Conservation (phyloP, 2,329 filamentous ascomycete genomes). For the Fusarium cyanostomum region DNA sequence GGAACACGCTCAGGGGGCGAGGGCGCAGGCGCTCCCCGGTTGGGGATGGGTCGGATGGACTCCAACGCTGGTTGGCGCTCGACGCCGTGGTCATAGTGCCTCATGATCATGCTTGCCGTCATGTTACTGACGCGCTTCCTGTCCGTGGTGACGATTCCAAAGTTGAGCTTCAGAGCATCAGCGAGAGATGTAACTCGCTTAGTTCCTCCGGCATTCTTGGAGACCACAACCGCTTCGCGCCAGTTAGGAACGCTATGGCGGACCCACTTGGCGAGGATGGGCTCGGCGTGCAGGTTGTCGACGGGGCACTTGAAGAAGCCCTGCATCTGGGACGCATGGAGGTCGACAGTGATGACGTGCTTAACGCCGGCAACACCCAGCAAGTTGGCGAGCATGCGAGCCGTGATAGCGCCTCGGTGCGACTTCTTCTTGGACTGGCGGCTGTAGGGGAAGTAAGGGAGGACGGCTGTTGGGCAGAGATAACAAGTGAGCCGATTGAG, state of each 20-base stretch:
- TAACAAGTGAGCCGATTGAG: slow-evolving; percentile 29
- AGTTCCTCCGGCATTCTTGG: slow-evolving; percentile 96
- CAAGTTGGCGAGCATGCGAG: slow-evolving; percentile 95
- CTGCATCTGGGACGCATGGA: slow-evolving; percentile 99
- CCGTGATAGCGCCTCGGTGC: slow-evolving; percentile 94
- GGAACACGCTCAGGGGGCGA: slow-evolving; percentile 32
- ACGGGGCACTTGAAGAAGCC: slow-evolving; percentile 98
- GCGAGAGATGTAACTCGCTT: slow-evolving; percentile 96
- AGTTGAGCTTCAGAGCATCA: slow-evolving; percentile 95
- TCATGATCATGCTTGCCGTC: slow-evolving; percentile 81
- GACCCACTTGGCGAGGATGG: slow-evolving; percentile 95
- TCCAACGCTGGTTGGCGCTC: slow-evolving; percentile 59
- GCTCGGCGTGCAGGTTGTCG: slow-evolving; percentile 96
- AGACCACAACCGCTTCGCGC: slow-evolving; percentile 93
- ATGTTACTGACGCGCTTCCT: slow-evolving; percentile 74
- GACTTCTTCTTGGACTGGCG: slow-evolving; percentile 99
- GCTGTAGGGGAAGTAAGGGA: slow-evolving; percentile 98
- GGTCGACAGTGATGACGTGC: slow-evolving; percentile 96
- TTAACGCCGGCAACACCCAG: slow-evolving; percentile 93
- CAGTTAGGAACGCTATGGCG: slow-evolving; percentile 86
- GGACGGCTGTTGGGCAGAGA: slow-evolving; percentile 68
- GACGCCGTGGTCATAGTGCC: slow-evolving; percentile 67
- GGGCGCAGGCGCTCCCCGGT: slow-evolving; percentile 25
- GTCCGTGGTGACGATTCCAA: slow-evolving; percentile 94
- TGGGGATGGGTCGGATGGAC: slow-evolving; percentile 38